These are phyloP conservation scores for Corinectria fuckeliana DNA, from an alignment of 2,329 filamentous ascomycete species.

Conservation along the genomic window DNA sequence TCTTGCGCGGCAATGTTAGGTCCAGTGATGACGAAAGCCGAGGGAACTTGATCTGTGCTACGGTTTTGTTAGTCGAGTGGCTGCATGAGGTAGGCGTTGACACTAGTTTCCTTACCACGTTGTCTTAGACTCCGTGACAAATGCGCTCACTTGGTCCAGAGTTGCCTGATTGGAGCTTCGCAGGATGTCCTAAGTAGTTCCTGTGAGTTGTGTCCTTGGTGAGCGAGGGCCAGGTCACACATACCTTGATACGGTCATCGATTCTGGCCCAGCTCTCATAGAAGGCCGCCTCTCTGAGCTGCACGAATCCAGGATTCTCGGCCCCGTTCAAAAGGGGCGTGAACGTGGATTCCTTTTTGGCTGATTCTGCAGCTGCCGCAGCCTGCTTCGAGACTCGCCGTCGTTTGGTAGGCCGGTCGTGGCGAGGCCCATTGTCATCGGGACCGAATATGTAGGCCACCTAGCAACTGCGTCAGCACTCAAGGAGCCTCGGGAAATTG, in stretches of 20 bases:
- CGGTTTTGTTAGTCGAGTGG: slow-evolving; percentile 20
- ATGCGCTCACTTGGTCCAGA: slow-evolving; percentile 62
- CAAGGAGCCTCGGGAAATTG: neutral
- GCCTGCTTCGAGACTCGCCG: slow-evolving; percentile 58
- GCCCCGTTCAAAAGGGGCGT: slow-evolving; percentile 60
- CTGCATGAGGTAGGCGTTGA: neutral
- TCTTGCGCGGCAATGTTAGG: slow-evolving; percentile 80
- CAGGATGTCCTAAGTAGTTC: slow-evolving; percentile 59
- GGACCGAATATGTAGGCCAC: slow-evolving; percentile 69
- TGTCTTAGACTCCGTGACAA: slow-evolving; percentile 53
- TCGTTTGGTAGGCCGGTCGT: slow-evolving; percentile 60
- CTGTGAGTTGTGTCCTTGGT: slow-evolving; percentile 32
- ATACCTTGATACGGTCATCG: slow-evolving; percentile 65
- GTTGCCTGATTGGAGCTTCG: slow-evolving; percentile 67
- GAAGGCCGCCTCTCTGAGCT: slow-evolving; percentile 65
- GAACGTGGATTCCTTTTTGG: slow-evolving; percentile 46
- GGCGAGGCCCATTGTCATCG: slow-evolving; percentile 45
- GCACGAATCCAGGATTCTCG: slow-evolving; percentile 57
- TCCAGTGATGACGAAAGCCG: slow-evolving; percentile 77
- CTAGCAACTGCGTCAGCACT: slow-evolving; percentile 46
- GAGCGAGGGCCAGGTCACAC: neutral
- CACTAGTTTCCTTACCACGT: slow-evolving; percentile 37
- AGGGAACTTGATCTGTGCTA: slow-evolving; percentile 62
- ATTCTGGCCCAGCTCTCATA: slow-evolving; percentile 69
- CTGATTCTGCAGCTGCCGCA: slow-evolving; percentile 20